Conservation (phyloP, 495 filamentous ascomycete genomes). For the Hypoxylon intermedium region DNA sequence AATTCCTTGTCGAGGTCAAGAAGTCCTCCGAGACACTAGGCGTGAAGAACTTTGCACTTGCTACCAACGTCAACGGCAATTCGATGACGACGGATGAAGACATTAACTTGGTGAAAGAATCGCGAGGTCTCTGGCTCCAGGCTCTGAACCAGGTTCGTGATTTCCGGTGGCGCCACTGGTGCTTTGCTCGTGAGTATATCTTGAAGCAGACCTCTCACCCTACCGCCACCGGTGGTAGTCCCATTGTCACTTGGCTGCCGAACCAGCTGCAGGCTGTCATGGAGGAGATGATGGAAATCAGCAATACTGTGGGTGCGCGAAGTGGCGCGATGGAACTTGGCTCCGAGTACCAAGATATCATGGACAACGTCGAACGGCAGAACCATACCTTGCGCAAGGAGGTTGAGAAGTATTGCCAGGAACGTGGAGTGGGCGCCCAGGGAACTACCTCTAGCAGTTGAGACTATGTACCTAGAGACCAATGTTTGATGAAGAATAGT, state of each 20-base stretch:
- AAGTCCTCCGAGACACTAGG: constrained; percentile 60
- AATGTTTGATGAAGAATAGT: no score
- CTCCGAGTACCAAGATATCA: constrained; percentile 61
- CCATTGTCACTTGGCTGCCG: constrained; percentile 90
- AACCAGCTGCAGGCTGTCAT: constrained; percentile 83
- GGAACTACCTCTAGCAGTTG: neutral
- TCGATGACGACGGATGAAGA: constrained; percentile 31
- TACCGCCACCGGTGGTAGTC: constrained; percentile 88
- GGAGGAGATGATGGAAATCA: constrained; percentile 72
- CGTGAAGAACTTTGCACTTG: constrained; percentile 67
- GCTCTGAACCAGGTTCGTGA: constrained; percentile 84
- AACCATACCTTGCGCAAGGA: constrained; percentile 74
- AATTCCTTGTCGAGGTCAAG: constrained; percentile 77
- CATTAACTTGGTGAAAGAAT: constrained; percentile 45
- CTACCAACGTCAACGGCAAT: constrained; percentile 52
- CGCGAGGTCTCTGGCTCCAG: constrained; percentile 67
- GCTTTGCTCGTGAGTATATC: constrained; percentile 94
- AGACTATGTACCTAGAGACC: no score
- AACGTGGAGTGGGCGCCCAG: constrained; percentile 60
- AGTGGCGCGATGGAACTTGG: constrained; percentile 45
- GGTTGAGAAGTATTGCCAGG: constrained; percentile 79
- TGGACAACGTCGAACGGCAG: constrained; percentile 74
- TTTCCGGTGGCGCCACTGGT: constrained; percentile 93
- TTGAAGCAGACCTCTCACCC: constrained; percentile 82
- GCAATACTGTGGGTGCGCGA: constrained; percentile 55